Base-by-base conservation (phyloP, 73 alveolate species). In the Paramecium octaurelia region DNA sequence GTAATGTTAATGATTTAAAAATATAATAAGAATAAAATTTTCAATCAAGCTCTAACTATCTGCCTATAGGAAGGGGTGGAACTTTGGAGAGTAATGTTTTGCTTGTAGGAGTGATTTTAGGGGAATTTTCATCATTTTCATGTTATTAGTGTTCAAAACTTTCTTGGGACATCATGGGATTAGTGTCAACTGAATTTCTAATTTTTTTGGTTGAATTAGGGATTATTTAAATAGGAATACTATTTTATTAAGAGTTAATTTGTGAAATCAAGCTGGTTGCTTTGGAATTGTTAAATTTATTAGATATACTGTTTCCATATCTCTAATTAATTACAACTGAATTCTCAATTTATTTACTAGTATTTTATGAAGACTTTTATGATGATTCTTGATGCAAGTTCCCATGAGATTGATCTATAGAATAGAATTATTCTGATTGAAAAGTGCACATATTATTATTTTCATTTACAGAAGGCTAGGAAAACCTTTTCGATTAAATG, bases 51-150 rank as follows among this genome's bases (percentile, higher is more conserved):
- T 54, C 69, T 54, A 54, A 54, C 23, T 54, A 18, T 54, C 69
- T 54, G 11, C 69, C 69, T 54, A 54, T 54, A 4, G 69, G 69
- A 18, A 54, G 69, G 31, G 69, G 69, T 24, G 84, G 84, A 34
- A 68, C 84, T 68, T 68, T 31, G 21, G 84, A 68, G 40, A 68
- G 46, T 68, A 68, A 68, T 12, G 84, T 68, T 68, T 68, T 68
- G 27, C 84, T 68, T 27, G 84, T 31, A 8, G 84, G 84, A 27
- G 84, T 68, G 21, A 68, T 68, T 68, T 34, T 68, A 12, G 84
- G 84, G 9, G 84, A 68, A 23, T 68, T 34, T 68, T 31, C 46
- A 68, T 68, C 84, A n/a, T 54, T 54, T 54, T 68, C 44, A 68
- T 68, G 6, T 11, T 1, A 10, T 8, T 27, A 16, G 27, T 68